phyloP scores from a whole-genome alignment of 2,329 filamentous ascomycete genomes.

The Hypomyces perniciosus region DNA sequence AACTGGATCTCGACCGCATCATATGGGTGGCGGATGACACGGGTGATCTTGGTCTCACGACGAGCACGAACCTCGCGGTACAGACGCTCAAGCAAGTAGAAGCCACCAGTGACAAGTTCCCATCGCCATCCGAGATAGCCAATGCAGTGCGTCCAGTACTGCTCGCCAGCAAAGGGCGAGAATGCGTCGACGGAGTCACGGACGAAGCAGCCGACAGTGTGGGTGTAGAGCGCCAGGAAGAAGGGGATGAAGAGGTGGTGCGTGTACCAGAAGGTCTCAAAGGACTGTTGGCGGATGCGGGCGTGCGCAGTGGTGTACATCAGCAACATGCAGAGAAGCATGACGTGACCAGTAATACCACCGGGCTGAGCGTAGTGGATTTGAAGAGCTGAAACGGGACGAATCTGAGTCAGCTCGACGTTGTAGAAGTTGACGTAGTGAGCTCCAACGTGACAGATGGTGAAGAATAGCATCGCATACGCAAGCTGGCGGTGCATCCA shows the following conservation, averaged over 20 bases:
- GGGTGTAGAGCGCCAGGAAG: constrained; percentile 86
- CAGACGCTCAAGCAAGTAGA: constrained; percentile 83
- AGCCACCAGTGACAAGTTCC: constrained; percentile 78
- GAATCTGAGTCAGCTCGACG: constrained; percentile 78
- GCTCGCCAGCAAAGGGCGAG: constrained; percentile 76
- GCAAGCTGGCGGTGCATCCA: constrained; percentile 97
- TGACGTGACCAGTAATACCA: constrained; percentile 92
- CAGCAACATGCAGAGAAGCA: constrained; percentile 97
- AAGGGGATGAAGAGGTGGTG: constrained; percentile 99
- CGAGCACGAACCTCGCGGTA: constrained; percentile 86
- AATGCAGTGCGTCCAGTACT: constrained; percentile 88
- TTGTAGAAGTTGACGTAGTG: constrained; percentile 99
- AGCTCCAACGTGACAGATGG: constrained; percentile 64
- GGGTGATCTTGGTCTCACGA: constrained; percentile 81
- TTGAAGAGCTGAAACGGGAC: constrained; percentile 72
- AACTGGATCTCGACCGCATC: constrained; percentile 98
- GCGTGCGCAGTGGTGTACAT: constrained; percentile 96
- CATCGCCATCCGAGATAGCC: constrained; percentile 97
- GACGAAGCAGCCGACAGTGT: constrained; percentile 94
- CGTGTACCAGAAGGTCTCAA: constrained; percentile 98
- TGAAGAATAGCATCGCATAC: constrained; percentile 81
- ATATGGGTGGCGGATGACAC: constrained; percentile 92
- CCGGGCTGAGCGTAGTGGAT: constrained; percentile 88
- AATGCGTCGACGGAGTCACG: constrained; percentile 66
- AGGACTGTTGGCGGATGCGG: constrained; percentile 92